Base-by-base conservation (phyloP, 2,329 filamentous ascomycete genomes). In the Scortechinia acanthostroma region DNA sequence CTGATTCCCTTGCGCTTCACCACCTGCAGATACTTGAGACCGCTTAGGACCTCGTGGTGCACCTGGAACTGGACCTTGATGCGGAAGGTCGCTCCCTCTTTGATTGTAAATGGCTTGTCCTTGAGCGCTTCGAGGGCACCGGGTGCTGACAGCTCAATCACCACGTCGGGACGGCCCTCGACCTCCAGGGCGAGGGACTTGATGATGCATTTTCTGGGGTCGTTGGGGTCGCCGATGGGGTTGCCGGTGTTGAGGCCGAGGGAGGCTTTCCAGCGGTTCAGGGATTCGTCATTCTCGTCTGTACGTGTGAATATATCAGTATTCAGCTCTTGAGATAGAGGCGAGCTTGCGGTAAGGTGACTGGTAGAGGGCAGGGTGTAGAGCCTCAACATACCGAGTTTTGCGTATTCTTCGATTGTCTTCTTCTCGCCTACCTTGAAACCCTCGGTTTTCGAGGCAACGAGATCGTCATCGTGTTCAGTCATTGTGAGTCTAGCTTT, bases 261-360 rank as follows among this genome's bases (percentile, higher is more conserved):
- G 13, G 91, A 97, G 60, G 91, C 80, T 75, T 98, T 98, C 86
- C 95, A 98, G 59, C 91, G 86, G 70, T 94, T 88, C 58, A 98
- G 84, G 50, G 91, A 93, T 68, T 97, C 91, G 64, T 98, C 93
- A 58, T 87, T 71, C 54, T 75, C 72, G 58, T 83, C 74, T 83
- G 57, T 46, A n/a, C 47, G 17, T n/a, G 25, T 30, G 25, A n/a
- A 10, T 30, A 30, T 30, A 30, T 30, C n/a, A 30, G 25, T 30
- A 30, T 30, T 10, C n/a, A 10, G 25, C n/a, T 30, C 25, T n/a
- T n/a, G 25, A n/a, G 10, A 30, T 10, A n/a, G 25, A 30, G 25
- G 25, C 25, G 25, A 30, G 25, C 25, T 10, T 10, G 25, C 10
- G n/a, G 25, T n/a, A n/a, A n/a, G 25, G n/a, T 30, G 25, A 30